phyloP scores from a whole-genome alignment of 495 filamentous ascomycete genomes.

The Endocarpon pusillum region DNA sequence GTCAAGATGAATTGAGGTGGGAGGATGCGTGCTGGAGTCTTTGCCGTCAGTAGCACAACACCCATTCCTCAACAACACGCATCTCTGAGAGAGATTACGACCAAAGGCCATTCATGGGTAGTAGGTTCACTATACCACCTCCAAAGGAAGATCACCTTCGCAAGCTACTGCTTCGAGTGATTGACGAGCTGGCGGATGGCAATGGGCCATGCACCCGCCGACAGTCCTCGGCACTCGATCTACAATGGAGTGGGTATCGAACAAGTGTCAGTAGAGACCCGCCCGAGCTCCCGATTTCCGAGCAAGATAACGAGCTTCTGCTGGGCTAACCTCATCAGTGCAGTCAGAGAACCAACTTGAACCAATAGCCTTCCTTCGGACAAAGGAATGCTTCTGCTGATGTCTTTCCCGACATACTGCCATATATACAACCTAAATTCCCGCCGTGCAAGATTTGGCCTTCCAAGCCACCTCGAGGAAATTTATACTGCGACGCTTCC shows the following conservation, averaged over 20 bases:
- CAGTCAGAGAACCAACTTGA: conserved; percentile 3
- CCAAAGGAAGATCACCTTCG: not conserved
- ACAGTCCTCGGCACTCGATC: not conserved
- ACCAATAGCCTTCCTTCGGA: conserved; percentile 5
- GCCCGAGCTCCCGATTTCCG: not conserved
- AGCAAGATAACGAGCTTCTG: too few relatives aligned
- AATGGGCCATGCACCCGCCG: not conserved
- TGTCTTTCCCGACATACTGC: conserved; percentile 1
- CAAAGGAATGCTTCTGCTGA: conserved; percentile 1
- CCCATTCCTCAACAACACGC: not conserved
- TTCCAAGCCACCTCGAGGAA: conserved; percentile 4
- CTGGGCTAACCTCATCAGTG: conserved; percentile 4
- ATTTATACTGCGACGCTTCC: conserved; percentile 6
- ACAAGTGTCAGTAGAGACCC: not conserved
- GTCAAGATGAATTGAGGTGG: too few relatives aligned
- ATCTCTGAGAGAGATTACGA: not conserved
- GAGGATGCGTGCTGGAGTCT: too few relatives aligned
- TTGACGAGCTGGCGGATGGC: conserved; percentile 2
- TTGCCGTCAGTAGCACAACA: too few relatives aligned
- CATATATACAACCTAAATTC: conserved; percentile 2
- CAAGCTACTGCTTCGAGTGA: not conserved
- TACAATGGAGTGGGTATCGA: conserved; percentile 7
- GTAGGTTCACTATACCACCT: conserved; percentile 1
- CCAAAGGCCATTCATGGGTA: conserved; percentile 7
- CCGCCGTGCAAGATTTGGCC: conserved; percentile 8